Evolutionary conservation across 257 asterid genomes (phyloP).

Genomic region (Solanum paucissectum): DNA sequence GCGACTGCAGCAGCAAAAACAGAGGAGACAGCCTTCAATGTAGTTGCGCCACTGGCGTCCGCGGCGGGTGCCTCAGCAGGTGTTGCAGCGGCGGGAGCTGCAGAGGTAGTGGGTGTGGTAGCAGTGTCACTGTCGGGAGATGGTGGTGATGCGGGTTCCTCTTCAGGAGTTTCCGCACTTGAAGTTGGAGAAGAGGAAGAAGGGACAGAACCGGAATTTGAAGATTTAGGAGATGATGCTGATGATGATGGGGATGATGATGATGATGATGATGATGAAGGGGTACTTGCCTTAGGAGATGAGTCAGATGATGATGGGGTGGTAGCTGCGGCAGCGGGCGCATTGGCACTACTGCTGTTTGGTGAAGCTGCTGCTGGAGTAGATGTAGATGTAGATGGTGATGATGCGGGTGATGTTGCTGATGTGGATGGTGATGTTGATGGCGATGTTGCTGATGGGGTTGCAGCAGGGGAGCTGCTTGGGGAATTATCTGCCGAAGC

Average conservation of each 20-base stretch:
- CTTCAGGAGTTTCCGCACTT: slow-evolving; percentile 17
- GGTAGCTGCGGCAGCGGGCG: not conserved
- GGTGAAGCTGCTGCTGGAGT: not conserved
- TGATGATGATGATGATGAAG: not conserved
- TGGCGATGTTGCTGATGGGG: not conserved
- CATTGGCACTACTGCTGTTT: slow-evolving; percentile 16
- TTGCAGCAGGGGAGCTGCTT: slow-evolving; percentile 15
- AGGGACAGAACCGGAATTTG: not conserved
- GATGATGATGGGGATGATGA: slow-evolving; percentile 2
- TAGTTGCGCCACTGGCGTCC: slow-evolving; percentile 11
- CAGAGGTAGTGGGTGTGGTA: slow-evolving; percentile 5
- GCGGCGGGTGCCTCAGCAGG: slow-evolving; percentile 13
- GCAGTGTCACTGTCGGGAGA: slow-evolving; percentile 16
- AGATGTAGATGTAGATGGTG: not conserved
- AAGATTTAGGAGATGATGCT: slow-evolving; percentile 4
- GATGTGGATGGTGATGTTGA: not conserved
- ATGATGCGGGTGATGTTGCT: slow-evolving; percentile 19
- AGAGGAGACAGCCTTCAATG: slow-evolving; percentile 34
- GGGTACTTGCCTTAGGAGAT: not conserved
- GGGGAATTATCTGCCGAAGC: slow-evolving; percentile 55
- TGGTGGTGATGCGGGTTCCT: slow-evolving; percentile 33
- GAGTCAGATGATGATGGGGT: not conserved
- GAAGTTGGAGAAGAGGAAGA: not conserved
- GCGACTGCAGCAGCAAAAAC: slow-evolving; percentile 25
- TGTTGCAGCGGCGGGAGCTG: slow-evolving; percentile 6